These are phyloP conservation scores for Panicum virgatum DNA, from an alignment of 202 grass and related monocot species.

Conservation along the genomic window DNA sequence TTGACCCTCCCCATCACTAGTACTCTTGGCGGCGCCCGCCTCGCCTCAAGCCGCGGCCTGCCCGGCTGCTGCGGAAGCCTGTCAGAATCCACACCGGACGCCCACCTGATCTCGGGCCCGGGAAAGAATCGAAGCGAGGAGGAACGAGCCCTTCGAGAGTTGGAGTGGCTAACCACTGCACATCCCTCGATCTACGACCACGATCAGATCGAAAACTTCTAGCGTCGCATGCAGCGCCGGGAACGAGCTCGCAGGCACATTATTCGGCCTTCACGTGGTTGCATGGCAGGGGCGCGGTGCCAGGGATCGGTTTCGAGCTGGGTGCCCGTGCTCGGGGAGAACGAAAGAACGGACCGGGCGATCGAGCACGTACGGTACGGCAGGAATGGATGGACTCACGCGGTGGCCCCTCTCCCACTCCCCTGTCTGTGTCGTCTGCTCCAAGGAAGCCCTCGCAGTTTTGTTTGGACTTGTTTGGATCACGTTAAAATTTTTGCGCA, in stretches of 20 bases:
- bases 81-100: not conserved
- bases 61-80: not conserved
- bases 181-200: not conserved
- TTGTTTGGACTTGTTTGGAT: too few species aligned
- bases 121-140: not conserved
- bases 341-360: not conserved
- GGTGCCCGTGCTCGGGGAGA: not conserved
- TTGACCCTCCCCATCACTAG: not conserved
- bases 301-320: conserved; percentile 9
- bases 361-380: conserved; percentile 6
- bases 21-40: not conserved
- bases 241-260: not conserved
- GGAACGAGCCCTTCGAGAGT: not conserved
- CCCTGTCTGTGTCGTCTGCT: conserved; percentile 15
- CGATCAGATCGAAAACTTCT: not conserved
- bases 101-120: not conserved
- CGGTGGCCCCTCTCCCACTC: not conserved
- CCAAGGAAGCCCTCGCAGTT: not conserved
- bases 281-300: not conserved
- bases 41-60: not conserved
- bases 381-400: not conserved
- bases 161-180: not conserved
- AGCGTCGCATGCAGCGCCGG: not conserved
- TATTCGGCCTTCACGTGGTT: conserved; percentile 4
- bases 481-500: too few species aligned